Base-by-base conservation (phyloP, 768 basidiomycete genomes). In the Tulasnella sp. region DNA sequence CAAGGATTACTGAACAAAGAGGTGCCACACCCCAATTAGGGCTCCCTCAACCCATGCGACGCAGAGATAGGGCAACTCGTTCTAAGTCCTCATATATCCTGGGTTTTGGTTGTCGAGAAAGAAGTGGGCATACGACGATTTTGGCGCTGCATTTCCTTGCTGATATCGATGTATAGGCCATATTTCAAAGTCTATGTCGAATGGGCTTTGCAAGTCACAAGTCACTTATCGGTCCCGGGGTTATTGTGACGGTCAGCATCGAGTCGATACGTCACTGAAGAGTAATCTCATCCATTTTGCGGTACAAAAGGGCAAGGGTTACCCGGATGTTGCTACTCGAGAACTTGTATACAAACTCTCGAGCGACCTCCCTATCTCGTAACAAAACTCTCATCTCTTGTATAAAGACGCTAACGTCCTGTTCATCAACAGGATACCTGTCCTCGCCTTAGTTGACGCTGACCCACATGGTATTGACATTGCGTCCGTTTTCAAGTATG, bases 231-330 rank as follows among this genome's bases (percentile, higher is more conserved):
- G 83, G 86, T 0, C 68, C 71, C 35, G 92, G 90, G 1, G 66
- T 92, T 17, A 72, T 91, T 40, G 75, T 94, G 63, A 94, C 92
- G 4, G 92, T 88, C 60, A 46, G 67, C 29, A 17, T 32, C 6
- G 3, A 31, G 15, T 35, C 21, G 17, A 36, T 8, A 45, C 15
- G 3, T 52, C 12, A 4, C 27, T 25, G 14, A 11, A 11, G 8
- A n/a, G n/a, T n/a, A 4, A 11, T 2, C 11, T 25, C 27, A 17
- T 29, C 27, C 6, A 23, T 29, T 14, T 31, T 1, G 62, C n/a
- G n/a, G n/a, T n/a, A n/a, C n/a, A n/a, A n/a, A n/a, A 96, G 92
- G 96, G 96, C 0, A 98, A 96, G 67, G 96, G 96, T 2, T 98
- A 94, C 69, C 96, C 96, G 0, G 96, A 99, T 66, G 69, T 96